Conservation (phyloP, 257 asterid genomes). For the Scutellaria galericulata region DNA sequence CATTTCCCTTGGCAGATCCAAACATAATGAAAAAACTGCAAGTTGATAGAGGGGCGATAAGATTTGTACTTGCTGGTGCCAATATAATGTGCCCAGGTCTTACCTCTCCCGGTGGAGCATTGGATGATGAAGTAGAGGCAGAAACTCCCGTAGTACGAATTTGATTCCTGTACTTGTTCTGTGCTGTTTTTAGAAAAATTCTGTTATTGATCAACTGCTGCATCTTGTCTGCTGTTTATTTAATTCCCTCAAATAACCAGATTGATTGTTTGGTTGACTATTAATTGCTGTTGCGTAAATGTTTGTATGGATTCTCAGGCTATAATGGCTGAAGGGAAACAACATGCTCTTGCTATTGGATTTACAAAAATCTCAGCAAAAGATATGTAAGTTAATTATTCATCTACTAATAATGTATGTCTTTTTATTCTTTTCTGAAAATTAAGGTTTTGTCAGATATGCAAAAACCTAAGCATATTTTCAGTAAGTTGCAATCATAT, state of each 20-base stretch:
- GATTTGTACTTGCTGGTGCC: slow-evolving; percentile 96
- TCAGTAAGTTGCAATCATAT: slow-evolving; percentile 22
- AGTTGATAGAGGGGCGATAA: slow-evolving; percentile 98
- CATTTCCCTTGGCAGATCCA: slow-evolving; percentile 70
- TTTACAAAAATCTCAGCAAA: slow-evolving; percentile 95
- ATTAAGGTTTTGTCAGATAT: slow-evolving; percentile 4
- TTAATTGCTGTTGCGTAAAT: slow-evolving; percentile 4
- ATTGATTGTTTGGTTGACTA: slow-evolving; percentile 8
- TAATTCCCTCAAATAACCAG: not conserved
- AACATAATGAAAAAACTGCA: slow-evolving; percentile 92
- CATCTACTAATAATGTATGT: slow-evolving; percentile 21
- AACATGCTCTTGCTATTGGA: slow-evolving; percentile 98
- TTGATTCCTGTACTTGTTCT: slow-evolving; percentile 23
- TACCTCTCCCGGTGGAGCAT: slow-evolving; percentile 95
- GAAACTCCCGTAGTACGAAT: slow-evolving; percentile 89
- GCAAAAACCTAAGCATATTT: slow-evolving; percentile 9
- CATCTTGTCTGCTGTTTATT: slow-evolving; percentile 1
- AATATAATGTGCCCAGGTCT: slow-evolving; percentile 99
- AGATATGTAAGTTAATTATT: slow-evolving; percentile 70
- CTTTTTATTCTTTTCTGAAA: not conserved
- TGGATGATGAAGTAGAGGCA: slow-evolving; percentile 85
- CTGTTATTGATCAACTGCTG: slow-evolving; percentile 18
- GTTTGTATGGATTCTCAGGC: slow-evolving; percentile 57
- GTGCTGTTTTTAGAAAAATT: slow-evolving; percentile 16
- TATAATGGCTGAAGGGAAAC: slow-evolving; percentile 99